phyloP scores from a whole-genome alignment of 2,329 filamentous ascomycete species.

The Blastomyces gilchristii region DNA sequence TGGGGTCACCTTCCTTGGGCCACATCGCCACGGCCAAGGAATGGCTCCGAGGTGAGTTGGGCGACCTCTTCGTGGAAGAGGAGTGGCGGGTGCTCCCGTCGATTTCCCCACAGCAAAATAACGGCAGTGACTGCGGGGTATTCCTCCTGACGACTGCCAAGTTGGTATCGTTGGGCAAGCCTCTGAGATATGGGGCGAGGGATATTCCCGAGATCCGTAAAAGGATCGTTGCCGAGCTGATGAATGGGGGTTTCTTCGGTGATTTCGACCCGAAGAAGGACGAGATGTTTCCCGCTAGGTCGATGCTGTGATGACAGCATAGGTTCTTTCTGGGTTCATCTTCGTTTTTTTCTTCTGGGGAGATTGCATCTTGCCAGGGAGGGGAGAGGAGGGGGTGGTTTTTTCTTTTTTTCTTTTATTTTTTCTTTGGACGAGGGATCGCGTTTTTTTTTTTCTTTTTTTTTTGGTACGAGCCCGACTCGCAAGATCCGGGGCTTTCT shows the following conservation, averaged over 20 bases:
- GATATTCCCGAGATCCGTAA: conserved; percentile 34
- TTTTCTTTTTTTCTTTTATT: neutral
- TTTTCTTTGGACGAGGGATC: neutral
- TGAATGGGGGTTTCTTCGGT: conserved; percentile 36
- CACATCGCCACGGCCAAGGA: conserved; percentile 30
- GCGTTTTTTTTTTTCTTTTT: neutral
- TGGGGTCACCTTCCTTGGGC: conserved; percentile 25
- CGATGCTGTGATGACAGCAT: conserved; percentile 28
- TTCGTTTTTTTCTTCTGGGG: neutral
- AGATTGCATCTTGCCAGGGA: neutral
- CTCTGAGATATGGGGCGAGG: conserved; percentile 31
- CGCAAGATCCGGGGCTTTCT: neutral
- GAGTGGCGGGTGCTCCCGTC: conserved; percentile 37
- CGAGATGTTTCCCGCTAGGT: conserved; percentile 12
- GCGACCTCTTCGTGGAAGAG: conserved; percentile 29
- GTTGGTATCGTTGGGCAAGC: conserved; percentile 36
- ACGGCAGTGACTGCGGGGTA: conserved; percentile 42
- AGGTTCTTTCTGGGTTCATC: conserved; percentile 42
- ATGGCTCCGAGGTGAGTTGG: conserved; percentile 37
- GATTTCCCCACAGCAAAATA: conserved; percentile 36
- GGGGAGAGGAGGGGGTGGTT: neutral
- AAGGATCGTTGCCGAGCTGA: conserved; percentile 40
- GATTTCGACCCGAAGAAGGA: conserved; percentile 26
- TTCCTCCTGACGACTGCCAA: conserved; percentile 42
- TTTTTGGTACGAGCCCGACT: conserved; percentile 1